phyloP scores from a whole-genome alignment of 2,329 filamentous ascomycete genomes.

The Clonostachys sp. region DNA sequence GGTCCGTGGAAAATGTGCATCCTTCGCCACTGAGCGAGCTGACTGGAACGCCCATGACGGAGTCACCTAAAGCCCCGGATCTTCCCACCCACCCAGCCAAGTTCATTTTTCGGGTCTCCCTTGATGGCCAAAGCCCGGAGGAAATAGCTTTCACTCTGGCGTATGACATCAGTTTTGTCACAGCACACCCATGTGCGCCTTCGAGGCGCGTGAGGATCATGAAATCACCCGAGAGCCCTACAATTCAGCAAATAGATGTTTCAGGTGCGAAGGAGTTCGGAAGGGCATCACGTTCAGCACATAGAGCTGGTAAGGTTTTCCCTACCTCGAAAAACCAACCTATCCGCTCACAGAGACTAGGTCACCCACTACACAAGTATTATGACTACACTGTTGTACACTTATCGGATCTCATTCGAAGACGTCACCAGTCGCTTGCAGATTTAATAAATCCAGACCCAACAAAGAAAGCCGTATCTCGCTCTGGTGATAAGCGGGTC shows the following conservation, averaged over 20 bases:
- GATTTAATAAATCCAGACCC: conserved; percentile 33
- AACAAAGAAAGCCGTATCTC: not conserved
- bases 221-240: conserved; percentile 55
- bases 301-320: conserved; percentile 37
- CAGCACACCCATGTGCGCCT: conserved; percentile 59
- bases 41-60: conserved; percentile 28
- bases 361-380: conserved; percentile 59
- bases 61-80: conserved; percentile 23
- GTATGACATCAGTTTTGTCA: conserved; percentile 61
- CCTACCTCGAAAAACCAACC: not conserved
- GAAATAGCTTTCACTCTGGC: conserved; percentile 39
- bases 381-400: conserved; percentile 58
- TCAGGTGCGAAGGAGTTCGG: conserved; percentile 36
- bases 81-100: conserved; percentile 25
- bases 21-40: conserved; percentile 37
- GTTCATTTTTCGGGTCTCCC: conserved; percentile 24
- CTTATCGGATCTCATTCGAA: conserved; percentile 49
- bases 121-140: conserved; percentile 31
- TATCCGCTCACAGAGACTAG: conserved; percentile 22
- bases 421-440: conserved; percentile 37
- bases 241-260: conserved; percentile 52
- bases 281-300: conserved; percentile 38
- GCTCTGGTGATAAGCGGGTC: conserved; percentile 26
- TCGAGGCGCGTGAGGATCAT: conserved; percentile 52
- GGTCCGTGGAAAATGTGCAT: conserved; percentile 35